These are phyloP conservation scores for Trichophyton simii DNA, from an alignment of 2,329 filamentous ascomycete genomes.

Conservation along the genomic window DNA sequence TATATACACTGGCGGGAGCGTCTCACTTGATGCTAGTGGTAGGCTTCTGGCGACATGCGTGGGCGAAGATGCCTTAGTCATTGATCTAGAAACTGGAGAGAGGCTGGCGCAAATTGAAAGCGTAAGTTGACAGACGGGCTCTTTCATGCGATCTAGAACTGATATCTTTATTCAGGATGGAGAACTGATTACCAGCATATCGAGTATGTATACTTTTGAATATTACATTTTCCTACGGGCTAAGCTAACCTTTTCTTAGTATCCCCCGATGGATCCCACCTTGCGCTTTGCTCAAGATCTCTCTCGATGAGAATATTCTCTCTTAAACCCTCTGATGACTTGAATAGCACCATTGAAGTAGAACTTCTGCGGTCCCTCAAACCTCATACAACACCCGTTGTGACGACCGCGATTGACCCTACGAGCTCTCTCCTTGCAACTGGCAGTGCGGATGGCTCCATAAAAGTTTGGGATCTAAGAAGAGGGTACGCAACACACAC, in stretches of 20 bases:
- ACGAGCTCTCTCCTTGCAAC: slow-evolving; percentile 86
- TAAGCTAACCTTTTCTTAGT: slow-evolving; percentile 39
- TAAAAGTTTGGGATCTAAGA: slow-evolving; percentile 93
- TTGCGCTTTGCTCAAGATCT: slow-evolving; percentile 88
- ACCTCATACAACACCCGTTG: slow-evolving; percentile 79
- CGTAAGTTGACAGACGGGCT: slow-evolving; percentile 39
- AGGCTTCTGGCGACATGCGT: slow-evolving; percentile 74
- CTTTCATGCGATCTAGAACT: background rate
- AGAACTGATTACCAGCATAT: slow-evolving; percentile 35
- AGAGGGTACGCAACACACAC: slow-evolving; percentile 89
- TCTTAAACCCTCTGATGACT: slow-evolving; percentile 47
- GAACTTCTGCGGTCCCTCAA: slow-evolving; percentile 70
- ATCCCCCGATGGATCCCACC: slow-evolving; percentile 74
- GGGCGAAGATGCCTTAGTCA: slow-evolving; percentile 83
- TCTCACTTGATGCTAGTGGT: slow-evolving; percentile 69
- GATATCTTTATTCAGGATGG: slow-evolving; percentile 46
- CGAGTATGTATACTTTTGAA: slow-evolving; percentile 23
- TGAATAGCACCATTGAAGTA: slow-evolving; percentile 47
- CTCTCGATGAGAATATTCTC: slow-evolving; percentile 87
- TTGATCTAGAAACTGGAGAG: slow-evolving; percentile 68
- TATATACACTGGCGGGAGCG: slow-evolving; percentile 83
- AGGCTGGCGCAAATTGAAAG: slow-evolving; percentile 80
- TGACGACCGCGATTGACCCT: slow-evolving; percentile 70
- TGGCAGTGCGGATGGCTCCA: slow-evolving; percentile 79
- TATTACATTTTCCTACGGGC: background rate